These are phyloP conservation scores for Fusarium albosuccineum DNA, from an alignment of 2,329 filamentous ascomycete species.

Conservation along the genomic window DNA sequence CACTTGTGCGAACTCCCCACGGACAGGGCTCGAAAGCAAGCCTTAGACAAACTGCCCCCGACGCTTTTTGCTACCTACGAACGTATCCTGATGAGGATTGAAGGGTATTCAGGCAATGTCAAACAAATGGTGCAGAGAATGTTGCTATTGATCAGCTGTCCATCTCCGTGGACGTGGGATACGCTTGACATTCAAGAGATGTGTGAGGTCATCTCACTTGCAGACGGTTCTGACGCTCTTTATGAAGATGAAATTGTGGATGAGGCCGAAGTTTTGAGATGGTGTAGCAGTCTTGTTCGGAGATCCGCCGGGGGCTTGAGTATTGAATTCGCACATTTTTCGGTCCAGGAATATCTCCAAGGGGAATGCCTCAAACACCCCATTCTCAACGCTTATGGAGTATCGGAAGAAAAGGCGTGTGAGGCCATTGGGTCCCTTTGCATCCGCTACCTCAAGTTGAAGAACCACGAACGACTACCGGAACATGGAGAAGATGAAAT, in stretches of 20 bases:
- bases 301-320: background rate
- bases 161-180: accelerated
- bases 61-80: constrained; percentile 15
- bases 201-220: constrained; percentile 16
- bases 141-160: background rate
- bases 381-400: background rate
- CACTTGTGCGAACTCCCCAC: constrained; percentile 10
- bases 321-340: constrained; percentile 30
- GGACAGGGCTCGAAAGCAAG: constrained; percentile 2
- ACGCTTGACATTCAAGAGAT: background rate
- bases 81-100: background rate
- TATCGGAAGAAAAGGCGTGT: background rate
- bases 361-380: background rate
- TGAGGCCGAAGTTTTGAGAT: background rate
- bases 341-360: constrained; percentile 21
- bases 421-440: background rate
- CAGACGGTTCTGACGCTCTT: background rate
- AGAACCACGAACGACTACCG: background rate
- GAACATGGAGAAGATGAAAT: background rate
- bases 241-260: constrained; percentile 1
- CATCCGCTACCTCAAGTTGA: constrained; percentile 2
- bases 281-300: constrained; percentile 18
- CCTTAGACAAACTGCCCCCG: constrained; percentile 11
- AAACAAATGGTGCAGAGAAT: background rate
- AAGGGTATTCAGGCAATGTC: background rate